These are phyloP conservation scores for Taphrina communis DNA, from an alignment of 1,139 yeast genomes.

Conservation along the genomic window DNA sequence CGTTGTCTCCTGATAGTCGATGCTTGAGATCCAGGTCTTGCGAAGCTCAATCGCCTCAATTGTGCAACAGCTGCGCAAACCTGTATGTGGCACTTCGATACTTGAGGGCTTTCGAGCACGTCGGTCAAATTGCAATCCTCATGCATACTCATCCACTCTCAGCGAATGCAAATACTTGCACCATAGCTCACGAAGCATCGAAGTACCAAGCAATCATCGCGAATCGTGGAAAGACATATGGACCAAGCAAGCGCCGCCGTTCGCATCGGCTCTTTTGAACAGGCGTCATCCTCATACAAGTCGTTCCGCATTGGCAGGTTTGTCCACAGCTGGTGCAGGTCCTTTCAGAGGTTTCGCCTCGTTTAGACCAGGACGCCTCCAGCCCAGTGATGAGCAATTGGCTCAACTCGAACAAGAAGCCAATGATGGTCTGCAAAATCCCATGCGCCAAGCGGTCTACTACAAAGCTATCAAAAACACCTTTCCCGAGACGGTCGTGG, in stretches of 20 bases:
- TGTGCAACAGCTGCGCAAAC: not conserved
- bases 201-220: not conserved
- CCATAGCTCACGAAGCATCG: not conserved
- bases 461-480: constrained; percentile 75
- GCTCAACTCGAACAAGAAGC: constrained; percentile 23
- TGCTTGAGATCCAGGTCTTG: constrained; percentile 5
- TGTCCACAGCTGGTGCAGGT: not conserved
- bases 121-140: not conserved
- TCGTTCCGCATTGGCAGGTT: not conserved
- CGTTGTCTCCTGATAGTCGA: not conserved
- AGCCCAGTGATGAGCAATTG: constrained; percentile 17
- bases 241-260: not conserved
- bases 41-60: constrained; percentile 12
- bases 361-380: constrained; percentile 14
- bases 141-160: not conserved
- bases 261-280: not conserved
- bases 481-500: constrained; percentile 91
- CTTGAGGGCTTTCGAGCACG: not conserved
- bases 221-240: not conserved
- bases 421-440: constrained; percentile 10
- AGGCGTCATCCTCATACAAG: not conserved
- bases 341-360: not conserved
- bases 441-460: constrained; percentile 71
- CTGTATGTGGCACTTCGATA: not conserved
- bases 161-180: not conserved